Percentiles rank a stretch among this genome's conserved stretches.
Evolutionary conservation across 1,284 basidiomycete genomes (phyloP).

Genomic region (Rhodotorula sp.): DNA sequence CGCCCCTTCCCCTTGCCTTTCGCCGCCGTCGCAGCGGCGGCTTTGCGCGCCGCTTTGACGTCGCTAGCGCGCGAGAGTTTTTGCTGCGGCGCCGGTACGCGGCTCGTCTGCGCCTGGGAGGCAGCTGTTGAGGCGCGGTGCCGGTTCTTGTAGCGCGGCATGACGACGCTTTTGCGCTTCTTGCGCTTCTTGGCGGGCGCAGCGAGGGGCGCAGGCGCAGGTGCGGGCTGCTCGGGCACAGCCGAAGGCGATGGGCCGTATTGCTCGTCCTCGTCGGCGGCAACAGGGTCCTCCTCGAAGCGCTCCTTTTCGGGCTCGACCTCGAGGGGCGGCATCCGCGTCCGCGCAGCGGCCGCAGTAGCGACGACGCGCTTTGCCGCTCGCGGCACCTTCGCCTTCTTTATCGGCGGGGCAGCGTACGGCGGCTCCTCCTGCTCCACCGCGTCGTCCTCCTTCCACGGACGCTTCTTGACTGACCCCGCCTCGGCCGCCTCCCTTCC

Average conservation of each 20-base stretch:
- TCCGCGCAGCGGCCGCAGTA: neutral
- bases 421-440: neutral
- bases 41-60: neutral
- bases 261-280: neutral
- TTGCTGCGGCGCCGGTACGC: neutral
- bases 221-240: neutral
- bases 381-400: neutral
- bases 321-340: neutral
- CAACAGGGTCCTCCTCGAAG: neutral
- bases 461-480: neutral
- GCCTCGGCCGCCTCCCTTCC: neutral
- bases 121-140: neutral
- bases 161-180: constrained; percentile 13
- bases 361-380: neutral
- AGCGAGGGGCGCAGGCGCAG: no score
- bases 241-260: neutral
- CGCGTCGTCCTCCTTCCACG: neutral
- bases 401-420: neutral
- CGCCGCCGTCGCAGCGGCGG: neutral
- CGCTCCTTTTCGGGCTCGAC: neutral
- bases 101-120: neutral
- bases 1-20: neutral
- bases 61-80: neutral
- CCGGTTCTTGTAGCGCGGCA: neutral
- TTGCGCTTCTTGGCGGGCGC: neutral